Evolutionary conservation across 768 basidiomycete species (phyloP).

Genomic region (Tricholoma furcatifolium): DNA sequence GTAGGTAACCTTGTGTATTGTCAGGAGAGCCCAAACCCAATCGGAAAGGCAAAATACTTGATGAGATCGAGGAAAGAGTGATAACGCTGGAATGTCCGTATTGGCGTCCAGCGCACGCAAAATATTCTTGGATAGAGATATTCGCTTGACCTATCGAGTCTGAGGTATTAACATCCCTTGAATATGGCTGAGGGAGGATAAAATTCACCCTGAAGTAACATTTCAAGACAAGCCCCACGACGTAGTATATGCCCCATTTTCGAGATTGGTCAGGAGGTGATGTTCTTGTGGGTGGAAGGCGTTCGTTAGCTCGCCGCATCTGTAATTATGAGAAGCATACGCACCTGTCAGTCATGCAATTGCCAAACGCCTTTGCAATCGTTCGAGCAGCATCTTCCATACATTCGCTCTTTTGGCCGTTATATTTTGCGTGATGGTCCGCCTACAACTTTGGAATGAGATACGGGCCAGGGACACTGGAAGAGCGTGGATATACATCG

Average conservation of each 20-base stretch:
- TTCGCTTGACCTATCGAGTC: constrained; percentile 71
- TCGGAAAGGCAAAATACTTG: constrained; percentile 50
- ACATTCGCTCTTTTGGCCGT: constrained; percentile 55
- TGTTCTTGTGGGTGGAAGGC: constrained; percentile 35
- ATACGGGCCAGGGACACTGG: not conserved
- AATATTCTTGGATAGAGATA: constrained; percentile 90
- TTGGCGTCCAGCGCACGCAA: constrained; percentile 86
- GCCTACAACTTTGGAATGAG: constrained; percentile 41
- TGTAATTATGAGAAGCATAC: not conserved
- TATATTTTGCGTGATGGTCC: constrained; percentile 57
- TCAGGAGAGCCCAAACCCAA: not conserved
- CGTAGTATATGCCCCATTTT: constrained; percentile 92
- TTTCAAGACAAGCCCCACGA: constrained; percentile 89
- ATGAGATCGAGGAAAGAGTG: constrained; percentile 77
- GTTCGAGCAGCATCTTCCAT: constrained; percentile 88
- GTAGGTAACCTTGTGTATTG: constrained; percentile 74
- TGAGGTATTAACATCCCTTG: not conserved
- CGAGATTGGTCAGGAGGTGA: constrained; percentile 73
- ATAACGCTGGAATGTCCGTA: constrained; percentile 78
- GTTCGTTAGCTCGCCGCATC: not conserved
- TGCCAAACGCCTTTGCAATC: constrained; percentile 87
- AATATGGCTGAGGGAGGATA: constrained; percentile 2
- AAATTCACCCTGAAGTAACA: constrained; percentile 85
- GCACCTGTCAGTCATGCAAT: constrained; percentile 78
- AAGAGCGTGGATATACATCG: constrained; percentile 50